Conservation (phyloP, 2,329 filamentous ascomycete genomes). For the Emmonsia crescens region DNA sequence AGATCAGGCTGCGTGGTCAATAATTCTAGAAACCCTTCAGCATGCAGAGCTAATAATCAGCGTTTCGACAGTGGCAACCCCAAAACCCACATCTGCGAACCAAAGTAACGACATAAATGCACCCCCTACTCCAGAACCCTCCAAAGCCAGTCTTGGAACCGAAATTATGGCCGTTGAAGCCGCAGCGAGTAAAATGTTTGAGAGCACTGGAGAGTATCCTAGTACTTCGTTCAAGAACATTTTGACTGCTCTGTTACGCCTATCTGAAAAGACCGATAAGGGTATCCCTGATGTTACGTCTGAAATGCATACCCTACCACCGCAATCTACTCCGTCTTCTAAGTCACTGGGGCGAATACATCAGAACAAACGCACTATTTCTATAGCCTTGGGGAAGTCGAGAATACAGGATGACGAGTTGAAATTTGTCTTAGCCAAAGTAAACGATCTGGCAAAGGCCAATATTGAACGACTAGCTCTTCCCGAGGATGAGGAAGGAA, state of each 20-base stretch:
- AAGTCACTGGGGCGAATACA: slow-evolving; percentile 23
- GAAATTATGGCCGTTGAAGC: slow-evolving; percentile 85
- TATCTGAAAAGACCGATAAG: slow-evolving; percentile 42
- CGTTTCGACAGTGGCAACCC: slow-evolving; percentile 18
- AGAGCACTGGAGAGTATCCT: slow-evolving; percentile 85
- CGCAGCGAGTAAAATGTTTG: slow-evolving; percentile 74
- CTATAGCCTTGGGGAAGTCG: slow-evolving; percentile 30
- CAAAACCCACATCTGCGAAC: slow-evolving; percentile 19
- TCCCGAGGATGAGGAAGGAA: slow-evolving; percentile 55
- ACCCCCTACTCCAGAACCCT: slow-evolving; percentile 33
- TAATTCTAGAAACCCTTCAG: slow-evolving; percentile 82
- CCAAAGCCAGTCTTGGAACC: slow-evolving; percentile 54
- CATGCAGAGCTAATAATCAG: slow-evolving; percentile 81
- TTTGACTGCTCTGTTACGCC: slow-evolving; percentile 60
- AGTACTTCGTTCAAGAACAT: slow-evolving; percentile 71
- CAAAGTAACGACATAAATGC: slow-evolving; percentile 20
- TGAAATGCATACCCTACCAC: slow-evolving; percentile 45
- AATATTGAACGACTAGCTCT: slow-evolving; percentile 65
- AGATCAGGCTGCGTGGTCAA: slow-evolving; percentile 66
- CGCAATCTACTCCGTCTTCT: slow-evolving; percentile 17
- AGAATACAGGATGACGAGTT: slow-evolving; percentile 35
- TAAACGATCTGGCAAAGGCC: slow-evolving; percentile 60
- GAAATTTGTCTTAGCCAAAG: slow-evolving; percentile 55
- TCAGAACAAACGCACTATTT: slow-evolving; percentile 31
- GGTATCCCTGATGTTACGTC: slow-evolving; percentile 38